These are phyloP conservation scores for Neopestalotiopsis rosae DNA, from an alignment of 2,329 filamentous ascomycete genomes.

Conservation along the genomic window DNA sequence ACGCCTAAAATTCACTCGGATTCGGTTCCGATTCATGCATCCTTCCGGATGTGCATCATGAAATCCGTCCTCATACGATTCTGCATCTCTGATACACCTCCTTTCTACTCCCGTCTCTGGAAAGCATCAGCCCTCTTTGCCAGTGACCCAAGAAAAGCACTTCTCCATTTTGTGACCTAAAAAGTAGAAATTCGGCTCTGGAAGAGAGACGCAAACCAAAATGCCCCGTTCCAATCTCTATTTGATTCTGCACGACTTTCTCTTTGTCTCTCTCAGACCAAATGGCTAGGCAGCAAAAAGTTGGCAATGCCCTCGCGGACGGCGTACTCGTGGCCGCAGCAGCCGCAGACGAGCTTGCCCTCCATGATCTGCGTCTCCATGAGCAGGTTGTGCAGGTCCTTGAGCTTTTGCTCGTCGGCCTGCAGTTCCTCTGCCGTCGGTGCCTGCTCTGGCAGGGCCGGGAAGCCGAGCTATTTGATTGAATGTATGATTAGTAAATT, in stretches of 20 bases:
- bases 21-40: background rate
- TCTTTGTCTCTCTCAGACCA: slow-evolving; percentile 61
- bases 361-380: slow-evolving; percentile 89
- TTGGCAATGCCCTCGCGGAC: slow-evolving; percentile 97
- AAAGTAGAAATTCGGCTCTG: too few species aligned
- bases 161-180: too few species aligned
- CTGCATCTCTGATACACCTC: background rate
- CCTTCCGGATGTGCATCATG: background rate
- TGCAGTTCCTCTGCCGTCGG: slow-evolving; percentile 68
- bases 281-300: slow-evolving; percentile 90
- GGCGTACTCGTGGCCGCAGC: slow-evolving; percentile 91
- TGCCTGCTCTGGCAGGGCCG: slow-evolving; percentile 68
- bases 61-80: background rate
- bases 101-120: background rate
- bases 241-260: background rate
- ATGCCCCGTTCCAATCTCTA: background rate
- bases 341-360: slow-evolving; percentile 87
- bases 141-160: too few species aligned
- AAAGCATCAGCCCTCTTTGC: too few species aligned
- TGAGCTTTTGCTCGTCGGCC: slow-evolving; percentile 71
- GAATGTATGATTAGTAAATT: background rate
- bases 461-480: slow-evolving; percentile 73
- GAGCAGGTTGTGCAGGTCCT: slow-evolving; percentile 80
- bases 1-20: background rate
- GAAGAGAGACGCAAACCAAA: background rate